A percentile compares a stretch with the other conserved stretches of the same genome.
Conservation (phyloP, 2,329 filamentous ascomycete species). For the Coniella lustricola region DNA sequence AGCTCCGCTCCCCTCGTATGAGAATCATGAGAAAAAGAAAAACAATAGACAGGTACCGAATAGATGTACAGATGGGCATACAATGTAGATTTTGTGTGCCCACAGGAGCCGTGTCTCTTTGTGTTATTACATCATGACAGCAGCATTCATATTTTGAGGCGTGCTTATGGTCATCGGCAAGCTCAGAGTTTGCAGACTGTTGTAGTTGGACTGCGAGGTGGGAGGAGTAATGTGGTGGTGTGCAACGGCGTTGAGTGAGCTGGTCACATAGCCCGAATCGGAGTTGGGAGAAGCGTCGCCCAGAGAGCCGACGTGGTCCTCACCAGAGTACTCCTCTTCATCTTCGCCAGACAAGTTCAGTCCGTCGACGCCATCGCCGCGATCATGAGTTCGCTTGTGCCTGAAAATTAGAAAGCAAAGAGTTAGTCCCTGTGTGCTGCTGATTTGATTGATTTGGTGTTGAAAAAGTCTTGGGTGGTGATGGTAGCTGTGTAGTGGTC, state of each 20-base stretch:
- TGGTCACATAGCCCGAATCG: slow-evolving; percentile 54
- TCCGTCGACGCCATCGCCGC: slow-evolving; percentile 51
- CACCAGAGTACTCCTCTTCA: slow-evolving; percentile 73
- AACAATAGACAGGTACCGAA: slow-evolving; percentile 13
- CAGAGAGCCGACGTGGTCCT: slow-evolving; percentile 74
- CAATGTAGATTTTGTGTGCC: background rate
- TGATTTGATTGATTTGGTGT: slow-evolving; percentile 3
- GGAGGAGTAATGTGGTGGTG: slow-evolving; percentile 25
- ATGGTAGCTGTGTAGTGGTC: slow-evolving; percentile 25
- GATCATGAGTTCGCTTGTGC: slow-evolving; percentile 73
- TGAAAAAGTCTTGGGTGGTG: slow-evolving; percentile 23
- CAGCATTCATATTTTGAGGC: slow-evolving; percentile 35
- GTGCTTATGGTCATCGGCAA: slow-evolving; percentile 60
- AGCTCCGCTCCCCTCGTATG: slow-evolving; percentile 2
- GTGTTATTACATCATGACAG: slow-evolving; percentile 26
- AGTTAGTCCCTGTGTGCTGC: slow-evolving; percentile 29
- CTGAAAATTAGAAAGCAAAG: slow-evolving; percentile 56
- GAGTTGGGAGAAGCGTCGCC: slow-evolving; percentile 73
- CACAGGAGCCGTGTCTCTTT: background rate
- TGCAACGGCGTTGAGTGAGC: slow-evolving; percentile 42
- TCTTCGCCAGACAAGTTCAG: slow-evolving; percentile 72
- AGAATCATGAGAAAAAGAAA: slow-evolving; percentile 8
- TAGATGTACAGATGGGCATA: slow-evolving; percentile 13
- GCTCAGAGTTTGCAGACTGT: slow-evolving; percentile 54
- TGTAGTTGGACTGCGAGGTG: slow-evolving; percentile 36